Evolutionary conservation across 305 asterid species (phyloP).

Genomic region (Striga hermonthica): DNA sequence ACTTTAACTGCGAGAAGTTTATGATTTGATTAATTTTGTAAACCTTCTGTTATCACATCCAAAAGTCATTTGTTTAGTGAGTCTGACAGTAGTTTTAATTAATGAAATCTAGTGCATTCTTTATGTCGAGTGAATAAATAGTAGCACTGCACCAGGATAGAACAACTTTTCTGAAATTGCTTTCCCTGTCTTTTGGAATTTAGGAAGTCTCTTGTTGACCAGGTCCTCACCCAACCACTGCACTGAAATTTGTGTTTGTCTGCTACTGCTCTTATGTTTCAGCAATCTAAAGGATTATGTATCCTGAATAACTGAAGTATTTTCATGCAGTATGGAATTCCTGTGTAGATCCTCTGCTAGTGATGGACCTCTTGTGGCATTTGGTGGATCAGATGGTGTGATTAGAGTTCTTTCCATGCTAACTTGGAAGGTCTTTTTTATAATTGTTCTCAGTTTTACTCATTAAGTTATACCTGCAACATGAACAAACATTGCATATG

Average conservation of each 20-base stretch:
- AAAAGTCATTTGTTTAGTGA: background rate
- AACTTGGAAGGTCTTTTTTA: constrained; percentile 82
- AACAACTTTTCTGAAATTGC: background rate
- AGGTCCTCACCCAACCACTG: background rate
- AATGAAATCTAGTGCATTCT: background rate
- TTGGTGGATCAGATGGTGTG: constrained; percentile 98
- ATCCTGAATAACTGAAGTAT: constrained; percentile 35
- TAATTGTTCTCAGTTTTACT: constrained; percentile 27
- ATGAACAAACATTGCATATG: constrained; percentile 22
- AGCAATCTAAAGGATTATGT: constrained; percentile 28
- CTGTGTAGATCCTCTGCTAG: constrained; percentile 67
- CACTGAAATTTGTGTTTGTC: background rate
- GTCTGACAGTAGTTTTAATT: background rate
- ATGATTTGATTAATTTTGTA: background rate
- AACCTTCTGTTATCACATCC: background rate
- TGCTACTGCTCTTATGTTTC: background rate
- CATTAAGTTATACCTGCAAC: constrained; percentile 22
- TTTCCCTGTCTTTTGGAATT: background rate
- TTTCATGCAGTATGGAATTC: constrained; percentile 88
- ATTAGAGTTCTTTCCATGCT: constrained; percentile 99
- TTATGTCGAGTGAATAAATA: background rate
- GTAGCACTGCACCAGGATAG: background rate
- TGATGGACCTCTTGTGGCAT: constrained; percentile 99
- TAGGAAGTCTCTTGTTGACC: background rate
- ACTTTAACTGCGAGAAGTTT: background rate